Percentiles rank a stretch among this genome's conserved stretches.
Conservation (phyloP, 2,329 filamentous ascomycete genomes). For the Gnomoniopsis smithogilvyi region DNA sequence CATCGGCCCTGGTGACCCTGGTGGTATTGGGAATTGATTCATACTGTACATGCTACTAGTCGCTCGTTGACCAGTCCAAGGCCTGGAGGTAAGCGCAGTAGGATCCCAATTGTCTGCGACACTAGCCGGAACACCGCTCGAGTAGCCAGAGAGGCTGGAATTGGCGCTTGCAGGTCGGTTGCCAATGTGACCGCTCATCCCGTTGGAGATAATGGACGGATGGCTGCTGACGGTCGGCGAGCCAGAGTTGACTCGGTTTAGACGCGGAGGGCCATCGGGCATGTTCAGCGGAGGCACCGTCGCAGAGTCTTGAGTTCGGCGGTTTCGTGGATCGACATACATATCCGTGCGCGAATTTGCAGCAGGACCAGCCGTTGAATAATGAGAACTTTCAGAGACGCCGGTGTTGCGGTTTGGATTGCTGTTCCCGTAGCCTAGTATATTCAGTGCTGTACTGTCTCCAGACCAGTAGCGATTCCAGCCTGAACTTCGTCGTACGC, state of each 20-base stretch:
- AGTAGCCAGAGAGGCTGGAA: slow-evolving; percentile 52
- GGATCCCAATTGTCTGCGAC: slow-evolving; percentile 56
- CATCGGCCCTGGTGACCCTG: slow-evolving; percentile 23
- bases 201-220: slow-evolving; percentile 49
- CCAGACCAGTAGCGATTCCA: slow-evolving; percentile 79
- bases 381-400: slow-evolving; percentile 56
- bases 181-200: slow-evolving; percentile 55
- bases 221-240: slow-evolving; percentile 68
- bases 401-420: slow-evolving; percentile 46
- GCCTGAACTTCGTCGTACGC: slow-evolving; percentile 61
- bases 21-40: slow-evolving; percentile 41
- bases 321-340: slow-evolving; percentile 25
- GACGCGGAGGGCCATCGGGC: slow-evolving; percentile 55
- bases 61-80: slow-evolving; percentile 49
- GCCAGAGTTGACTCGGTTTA: slow-evolving; percentile 65
- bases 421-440: slow-evolving; percentile 55
- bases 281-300: slow-evolving; percentile 67
- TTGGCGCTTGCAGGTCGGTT: slow-evolving; percentile 52
- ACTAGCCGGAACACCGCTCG: slow-evolving; percentile 64
- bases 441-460: slow-evolving; percentile 61
- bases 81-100: slow-evolving; percentile 35
- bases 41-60: slow-evolving; percentile 49
- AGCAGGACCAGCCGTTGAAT: slow-evolving; percentile 38
- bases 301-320: slow-evolving; percentile 63
- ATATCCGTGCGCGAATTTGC: slow-evolving; percentile 21